phyloP scores from a whole-genome alignment of 805 yeast genomes.

The Candida gorgasii region DNA sequence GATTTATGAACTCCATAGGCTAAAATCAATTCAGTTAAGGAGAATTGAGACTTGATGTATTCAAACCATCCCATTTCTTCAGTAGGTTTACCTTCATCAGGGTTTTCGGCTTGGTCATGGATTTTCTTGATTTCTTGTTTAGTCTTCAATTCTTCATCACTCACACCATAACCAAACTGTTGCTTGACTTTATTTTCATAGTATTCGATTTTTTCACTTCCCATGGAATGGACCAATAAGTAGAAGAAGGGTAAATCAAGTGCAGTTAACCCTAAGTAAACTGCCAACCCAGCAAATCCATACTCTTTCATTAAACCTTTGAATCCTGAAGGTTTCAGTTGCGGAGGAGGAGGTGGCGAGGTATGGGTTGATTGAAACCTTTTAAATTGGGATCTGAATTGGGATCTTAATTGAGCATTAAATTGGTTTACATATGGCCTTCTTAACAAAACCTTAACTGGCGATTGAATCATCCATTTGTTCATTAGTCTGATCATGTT shows the following conservation, averaged over 20 bases:
- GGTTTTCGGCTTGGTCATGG: constrained; percentile 25
- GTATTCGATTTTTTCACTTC: constrained; percentile 76
- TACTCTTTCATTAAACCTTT: constrained; percentile 77
- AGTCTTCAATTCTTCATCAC: constrained; percentile 41
- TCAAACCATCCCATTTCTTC: constrained; percentile 8
- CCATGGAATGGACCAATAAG: constrained; percentile 78
- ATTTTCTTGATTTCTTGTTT: constrained; percentile 36
- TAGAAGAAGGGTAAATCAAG: constrained; percentile 86
- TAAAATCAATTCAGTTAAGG: constrained; percentile 78
- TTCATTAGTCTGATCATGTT: constrained; percentile 5
- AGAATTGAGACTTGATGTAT: constrained; percentile 39
- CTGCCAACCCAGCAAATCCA: constrained; percentile 89
- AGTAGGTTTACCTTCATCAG: constrained; percentile 18
- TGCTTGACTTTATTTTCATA: constrained; percentile 63
- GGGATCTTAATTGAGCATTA: background rate
- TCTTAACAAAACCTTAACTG: constrained; percentile 1
- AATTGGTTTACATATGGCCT: background rate
- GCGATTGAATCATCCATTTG: constrained; percentile 6
- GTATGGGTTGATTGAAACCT: constrained; percentile 19
- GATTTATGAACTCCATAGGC: constrained; percentile 95
- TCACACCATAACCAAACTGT: constrained; percentile 60
- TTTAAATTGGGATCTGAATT: constrained; percentile 6
- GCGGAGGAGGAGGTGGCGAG: background rate
- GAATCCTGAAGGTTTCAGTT: constrained; percentile 44
- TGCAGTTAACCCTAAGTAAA: constrained; percentile 69